Conservation (phyloP, 75 land plant species). For the Cryptomeria japonica region DNA sequence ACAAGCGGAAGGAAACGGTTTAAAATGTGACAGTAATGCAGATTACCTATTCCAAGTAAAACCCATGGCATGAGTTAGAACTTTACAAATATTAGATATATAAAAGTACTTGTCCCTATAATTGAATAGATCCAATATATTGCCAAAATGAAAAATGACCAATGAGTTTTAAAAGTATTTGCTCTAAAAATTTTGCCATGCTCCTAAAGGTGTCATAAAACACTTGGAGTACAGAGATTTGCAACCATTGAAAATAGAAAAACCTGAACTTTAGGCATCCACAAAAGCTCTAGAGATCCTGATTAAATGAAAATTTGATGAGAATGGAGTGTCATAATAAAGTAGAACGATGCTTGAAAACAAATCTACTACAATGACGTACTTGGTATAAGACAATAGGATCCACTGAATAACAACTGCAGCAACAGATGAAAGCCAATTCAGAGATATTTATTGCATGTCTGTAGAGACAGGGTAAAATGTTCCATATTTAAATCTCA, state of each 20-base stretch:
- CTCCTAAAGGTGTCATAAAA: not conserved
- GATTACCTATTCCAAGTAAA: not conserved
- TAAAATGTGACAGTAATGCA: not conserved
- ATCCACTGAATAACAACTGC: not conserved
- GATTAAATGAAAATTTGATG: not conserved
- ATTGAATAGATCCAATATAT: not conserved
- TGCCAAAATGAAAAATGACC: not conserved
- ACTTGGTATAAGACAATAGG: not conserved
- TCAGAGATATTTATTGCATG: not conserved
- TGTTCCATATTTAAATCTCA: not conserved
- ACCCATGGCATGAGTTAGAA: not conserved
- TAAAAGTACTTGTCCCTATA: not conserved
- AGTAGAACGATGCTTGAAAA: not conserved
- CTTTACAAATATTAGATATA: not conserved
- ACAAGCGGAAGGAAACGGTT: not conserved
- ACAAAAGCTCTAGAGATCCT: not conserved
- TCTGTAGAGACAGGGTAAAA: too few relatives aligned
- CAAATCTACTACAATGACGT: not conserved
- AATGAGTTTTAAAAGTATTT: not conserved
- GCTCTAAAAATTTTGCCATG: not conserved
- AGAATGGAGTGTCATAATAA: not conserved
- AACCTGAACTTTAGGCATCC: not conserved
- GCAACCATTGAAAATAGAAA: not conserved
- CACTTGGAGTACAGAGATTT: not conserved
- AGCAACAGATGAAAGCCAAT: not conserved